Evolutionary conservation across 1,139 yeast genomes (phyloP).

Genomic region (Scheffersomyces cryptocercus): DNA sequence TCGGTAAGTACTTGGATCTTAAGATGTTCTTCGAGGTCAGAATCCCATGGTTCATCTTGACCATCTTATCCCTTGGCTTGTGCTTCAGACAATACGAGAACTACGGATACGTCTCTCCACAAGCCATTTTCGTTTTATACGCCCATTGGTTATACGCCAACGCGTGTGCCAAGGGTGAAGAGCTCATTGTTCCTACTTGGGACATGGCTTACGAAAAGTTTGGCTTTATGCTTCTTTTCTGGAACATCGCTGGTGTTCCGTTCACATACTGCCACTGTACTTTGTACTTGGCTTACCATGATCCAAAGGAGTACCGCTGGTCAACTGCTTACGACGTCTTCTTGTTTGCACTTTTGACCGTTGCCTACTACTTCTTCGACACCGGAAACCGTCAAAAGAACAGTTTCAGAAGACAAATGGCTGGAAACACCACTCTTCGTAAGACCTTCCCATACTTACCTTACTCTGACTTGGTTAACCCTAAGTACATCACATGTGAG

Average conservation of each 20-base stretch:
- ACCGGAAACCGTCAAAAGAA: conserved; percentile 95
- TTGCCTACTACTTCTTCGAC: conserved; percentile 90
- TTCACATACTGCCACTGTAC: conserved; percentile 96
- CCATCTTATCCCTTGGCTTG: conserved; percentile 74
- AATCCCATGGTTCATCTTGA: conserved; percentile 92
- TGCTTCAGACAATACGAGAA: conserved; percentile 76
- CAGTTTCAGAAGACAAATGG: conserved; percentile 82
- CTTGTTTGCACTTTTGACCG: conserved; percentile 56
- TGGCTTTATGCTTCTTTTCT: conserved; percentile 95
- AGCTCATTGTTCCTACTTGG: conserved; percentile 96
- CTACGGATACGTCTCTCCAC: conserved; percentile 79
- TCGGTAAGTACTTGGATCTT: conserved; percentile 81
- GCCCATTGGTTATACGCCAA: conserved; percentile 96
- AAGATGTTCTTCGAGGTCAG: conserved; percentile 98
- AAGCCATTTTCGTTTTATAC: conserved; percentile 67
- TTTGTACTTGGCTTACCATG: conserved; percentile 74
- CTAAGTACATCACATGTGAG: conserved; percentile 78
- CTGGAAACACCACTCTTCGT: conserved; percentile 75
- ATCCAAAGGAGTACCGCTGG: conserved; percentile 81
- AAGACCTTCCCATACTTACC: conserved; percentile 94
- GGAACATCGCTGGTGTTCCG: conserved; percentile 99
- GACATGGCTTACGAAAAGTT: conserved; percentile 99
- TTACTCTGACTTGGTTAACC: conserved; percentile 75
- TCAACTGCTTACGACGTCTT: conserved; percentile 57
- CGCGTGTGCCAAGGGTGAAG: conserved; percentile 98